Base-by-base conservation (phyloP, 2,329 filamentous ascomycete species). In the Aspergillus ochraceoroseus region DNA sequence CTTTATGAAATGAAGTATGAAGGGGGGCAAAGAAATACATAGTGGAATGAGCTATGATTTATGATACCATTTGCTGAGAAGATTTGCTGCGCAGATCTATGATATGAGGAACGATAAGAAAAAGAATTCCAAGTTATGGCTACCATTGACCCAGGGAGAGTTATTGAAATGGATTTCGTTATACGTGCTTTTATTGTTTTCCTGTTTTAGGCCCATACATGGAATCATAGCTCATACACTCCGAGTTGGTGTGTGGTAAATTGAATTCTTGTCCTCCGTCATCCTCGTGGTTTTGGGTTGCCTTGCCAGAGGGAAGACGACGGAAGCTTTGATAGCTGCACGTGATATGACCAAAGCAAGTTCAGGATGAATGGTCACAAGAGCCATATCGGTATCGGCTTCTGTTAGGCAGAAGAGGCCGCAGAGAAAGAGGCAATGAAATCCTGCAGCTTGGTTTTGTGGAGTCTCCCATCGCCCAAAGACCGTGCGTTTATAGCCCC, bases 41-140 rank as follows among this genome's bases (percentile, higher is more conserved):
- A 7, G 9, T 13, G 4, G 8, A 14, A 41, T 36, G 32, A 31
- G 8, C 13, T 28, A 41, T 29, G 38, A 41, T 41, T 41, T 7
- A 41, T 32, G 38, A 22, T 13, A 28, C 25, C 12, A 22, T 6
- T 23, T 30, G 15, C 8, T 29, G 20, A 7, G 28, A 31, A 35
- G 30, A 34, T 41, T 41, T 41, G 25, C 30, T 3, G 23, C 18
- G n/a, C 13, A 41, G 18, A 30, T 41, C 30, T 29, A 31, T 25
- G 31, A 32, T 19, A 25, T 14, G 38, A 41, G 17, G 1, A 27
- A 14, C 32, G 30, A 28, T 26, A 13, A 22, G 17, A 7, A 25
- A 31, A 18, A 22, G 5, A 9, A 13, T 31, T 18, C n/a, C n/a
- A n/a, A n/a, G n/a, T n/a, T n/a, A n/a, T n/a, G n/a, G n/a, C n/a